These are phyloP conservation scores for Mycena indigotica DNA, from an alignment of 768 basidiomycete species.

Conservation along the genomic window DNA sequence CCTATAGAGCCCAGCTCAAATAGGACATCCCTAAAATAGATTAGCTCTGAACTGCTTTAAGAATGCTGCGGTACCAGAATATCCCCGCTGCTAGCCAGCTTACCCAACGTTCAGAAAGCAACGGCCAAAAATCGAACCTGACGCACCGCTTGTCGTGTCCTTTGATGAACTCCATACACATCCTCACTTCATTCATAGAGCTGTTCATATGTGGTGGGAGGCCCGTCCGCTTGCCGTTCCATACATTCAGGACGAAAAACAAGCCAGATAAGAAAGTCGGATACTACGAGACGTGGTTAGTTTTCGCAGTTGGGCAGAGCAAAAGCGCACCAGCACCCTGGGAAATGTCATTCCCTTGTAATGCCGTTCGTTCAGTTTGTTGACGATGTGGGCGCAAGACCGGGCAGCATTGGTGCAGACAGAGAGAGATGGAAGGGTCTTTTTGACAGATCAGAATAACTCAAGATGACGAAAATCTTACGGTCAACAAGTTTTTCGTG, in stretches of 20 bases:
- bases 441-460: neutral
- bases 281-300: conserved; percentile 26
- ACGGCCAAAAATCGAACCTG: neutral
- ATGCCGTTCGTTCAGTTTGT: conserved; percentile 42
- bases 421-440: conserved; percentile 55
- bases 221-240: conserved; percentile 58
- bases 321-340: conserved; percentile 28
- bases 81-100: conserved; percentile 48
- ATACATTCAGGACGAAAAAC: conserved; percentile 66
- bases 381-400: conserved; percentile 71
- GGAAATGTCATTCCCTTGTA: conserved; percentile 31
- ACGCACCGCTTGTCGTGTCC: conserved; percentile 41
- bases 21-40: no score
- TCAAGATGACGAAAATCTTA: neutral
- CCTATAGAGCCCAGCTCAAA: no score
- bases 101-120: neutral
- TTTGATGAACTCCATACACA: conserved; percentile 55
- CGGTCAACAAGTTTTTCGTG: conserved; percentile 40
- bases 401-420: conserved; percentile 86
- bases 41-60: no score
- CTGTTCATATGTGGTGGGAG: conserved; percentile 46
- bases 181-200: conserved; percentile 61
- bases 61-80: conserved; percentile 37
- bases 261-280: conserved; percentile 45
- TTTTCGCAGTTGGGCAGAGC: neutral